phyloP scores from a whole-genome alignment of 305 asterid genomes.

The Stenogyne calaminthoides region DNA sequence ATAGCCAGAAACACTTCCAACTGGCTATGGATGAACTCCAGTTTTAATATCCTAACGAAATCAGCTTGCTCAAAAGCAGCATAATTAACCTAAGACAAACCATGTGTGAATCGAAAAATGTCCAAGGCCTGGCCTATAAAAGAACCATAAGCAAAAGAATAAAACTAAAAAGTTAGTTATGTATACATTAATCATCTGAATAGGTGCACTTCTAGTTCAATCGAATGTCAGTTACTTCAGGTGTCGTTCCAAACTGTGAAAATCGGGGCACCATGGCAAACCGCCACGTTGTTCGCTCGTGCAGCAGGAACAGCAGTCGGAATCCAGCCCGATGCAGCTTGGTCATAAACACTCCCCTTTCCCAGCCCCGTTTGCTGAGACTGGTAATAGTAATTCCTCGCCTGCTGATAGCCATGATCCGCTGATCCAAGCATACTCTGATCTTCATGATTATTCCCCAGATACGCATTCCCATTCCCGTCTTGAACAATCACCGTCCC shows the following conservation, averaged over 20 bases:
- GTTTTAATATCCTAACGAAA: constrained; percentile 32
- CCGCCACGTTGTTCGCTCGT: constrained; percentile 37
- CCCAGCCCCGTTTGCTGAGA: constrained; percentile 37
- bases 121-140: constrained; percentile 31
- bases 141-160: constrained; percentile 13
- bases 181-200: constrained; percentile 40
- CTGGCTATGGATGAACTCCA: constrained; percentile 53
- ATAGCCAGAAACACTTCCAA: constrained; percentile 41
- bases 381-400: constrained; percentile 47
- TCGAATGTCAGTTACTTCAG: background rate
- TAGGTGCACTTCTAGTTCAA: background rate
- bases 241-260: constrained; percentile 60
- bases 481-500: constrained; percentile 39
- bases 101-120: constrained; percentile 19
- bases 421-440: constrained; percentile 43
- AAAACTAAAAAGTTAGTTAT: constrained; percentile 35
- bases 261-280: constrained; percentile 46
- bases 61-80: constrained; percentile 32
- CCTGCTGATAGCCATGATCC: constrained; percentile 45
- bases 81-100: constrained; percentile 25
- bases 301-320: constrained; percentile 54
- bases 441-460: constrained; percentile 34
- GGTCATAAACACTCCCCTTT: constrained; percentile 40
- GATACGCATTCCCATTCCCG: constrained; percentile 39
- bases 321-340: constrained; percentile 52